Percentiles rank a stretch among this genome's conserved stretches.
These are phyloP conservation scores for Populus deltoides DNA, from an alignment of 345 rosid genomes.

Conservation along the genomic window DNA sequence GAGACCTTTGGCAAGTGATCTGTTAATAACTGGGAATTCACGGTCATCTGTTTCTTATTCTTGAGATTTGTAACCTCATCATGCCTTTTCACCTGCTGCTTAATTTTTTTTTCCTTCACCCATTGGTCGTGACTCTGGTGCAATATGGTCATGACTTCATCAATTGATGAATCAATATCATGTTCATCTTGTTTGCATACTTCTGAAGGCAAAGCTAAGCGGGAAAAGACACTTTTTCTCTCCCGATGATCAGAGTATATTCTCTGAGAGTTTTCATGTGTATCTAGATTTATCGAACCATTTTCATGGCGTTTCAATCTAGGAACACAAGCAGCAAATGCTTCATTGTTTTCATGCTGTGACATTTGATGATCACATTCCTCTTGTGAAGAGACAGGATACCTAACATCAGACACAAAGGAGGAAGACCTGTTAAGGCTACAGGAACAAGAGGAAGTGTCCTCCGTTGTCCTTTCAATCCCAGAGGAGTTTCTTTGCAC, in stretches of 20 bases:
- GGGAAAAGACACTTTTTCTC: conserved; percentile 55
- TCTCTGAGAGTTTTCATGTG: neutral
- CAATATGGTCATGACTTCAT: conserved; percentile 49
- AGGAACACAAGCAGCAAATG: conserved; percentile 23
- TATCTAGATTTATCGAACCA: neutral
- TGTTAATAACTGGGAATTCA: neutral
- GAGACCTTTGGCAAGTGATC: conserved; percentile 5
- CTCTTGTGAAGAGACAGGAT: conserved; percentile 15
- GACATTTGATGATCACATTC: conserved; percentile 11
- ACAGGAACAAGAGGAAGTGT: conserved; percentile 13
- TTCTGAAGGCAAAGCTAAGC: conserved; percentile 36
- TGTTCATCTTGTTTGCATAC: conserved; percentile 12
- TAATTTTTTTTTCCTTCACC: conserved; percentile 24
- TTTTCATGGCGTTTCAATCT: conserved; percentile 11
- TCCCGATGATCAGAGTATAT: conserved; percentile 9
- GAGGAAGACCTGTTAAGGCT: conserved; percentile 28
- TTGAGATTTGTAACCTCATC: conserved; percentile 5
- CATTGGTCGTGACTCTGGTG: conserved; percentile 24
- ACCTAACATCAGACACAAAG: conserved; percentile 17
- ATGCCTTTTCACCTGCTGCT: conserved; percentile 4
- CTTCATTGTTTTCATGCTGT: conserved; percentile 19
- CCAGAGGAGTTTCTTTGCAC: conserved; percentile 14
- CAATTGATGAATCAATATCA: conserved; percentile 31
- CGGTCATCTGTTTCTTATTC: conserved; percentile 19
- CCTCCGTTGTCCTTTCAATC: conserved; percentile 22